Conservation (phyloP, 2,329 filamentous ascomycete genomes). For the Xylaria hypoxylon region DNA sequence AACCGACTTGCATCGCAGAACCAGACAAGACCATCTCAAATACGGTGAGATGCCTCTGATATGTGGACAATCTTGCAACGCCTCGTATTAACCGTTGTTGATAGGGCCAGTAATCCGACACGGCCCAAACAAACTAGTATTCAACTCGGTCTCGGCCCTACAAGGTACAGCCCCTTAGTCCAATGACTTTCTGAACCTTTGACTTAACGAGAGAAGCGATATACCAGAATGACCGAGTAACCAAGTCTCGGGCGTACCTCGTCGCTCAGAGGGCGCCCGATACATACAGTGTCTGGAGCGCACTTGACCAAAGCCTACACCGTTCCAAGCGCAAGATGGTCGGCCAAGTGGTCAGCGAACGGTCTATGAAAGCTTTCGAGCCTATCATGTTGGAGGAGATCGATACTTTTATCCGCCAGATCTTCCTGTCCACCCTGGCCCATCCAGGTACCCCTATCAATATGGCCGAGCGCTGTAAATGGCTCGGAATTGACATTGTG, state of each 20-base stretch:
- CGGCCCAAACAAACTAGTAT: slow-evolving; percentile 39
- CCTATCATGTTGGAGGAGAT: slow-evolving; percentile 37
- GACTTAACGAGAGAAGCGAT: slow-evolving; percentile 28
- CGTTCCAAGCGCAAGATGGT: slow-evolving; percentile 34
- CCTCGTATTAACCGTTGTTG: not conserved
- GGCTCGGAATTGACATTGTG: slow-evolving; percentile 34
- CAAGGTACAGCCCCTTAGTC: slow-evolving; percentile 15
- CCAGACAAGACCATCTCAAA: slow-evolving; percentile 6
- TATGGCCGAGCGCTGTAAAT: slow-evolving; percentile 26
- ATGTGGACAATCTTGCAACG: too few relatives aligned
- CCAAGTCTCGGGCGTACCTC: slow-evolving; percentile 31
- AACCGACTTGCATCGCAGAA: slow-evolving; percentile 15
- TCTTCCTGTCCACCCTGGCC: not conserved
- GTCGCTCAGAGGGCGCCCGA: slow-evolving; percentile 9
- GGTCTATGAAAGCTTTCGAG: slow-evolving; percentile 36
- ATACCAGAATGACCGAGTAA: slow-evolving; percentile 37
- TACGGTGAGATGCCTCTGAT: not conserved
- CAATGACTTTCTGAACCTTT: too few relatives aligned
- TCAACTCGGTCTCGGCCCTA: slow-evolving; percentile 37
- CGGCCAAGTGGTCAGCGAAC: slow-evolving; percentile 29
- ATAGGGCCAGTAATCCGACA: slow-evolving; percentile 33
- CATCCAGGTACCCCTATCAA: slow-evolving; percentile 29
- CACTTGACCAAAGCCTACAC: slow-evolving; percentile 32
- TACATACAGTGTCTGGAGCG: slow-evolving; percentile 26
- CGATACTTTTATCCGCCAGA: slow-evolving; percentile 30